These are phyloP conservation scores for Dendrobium chrysotoxum DNA, from an alignment of 106 monocot genomes.

Conservation along the genomic window DNA sequence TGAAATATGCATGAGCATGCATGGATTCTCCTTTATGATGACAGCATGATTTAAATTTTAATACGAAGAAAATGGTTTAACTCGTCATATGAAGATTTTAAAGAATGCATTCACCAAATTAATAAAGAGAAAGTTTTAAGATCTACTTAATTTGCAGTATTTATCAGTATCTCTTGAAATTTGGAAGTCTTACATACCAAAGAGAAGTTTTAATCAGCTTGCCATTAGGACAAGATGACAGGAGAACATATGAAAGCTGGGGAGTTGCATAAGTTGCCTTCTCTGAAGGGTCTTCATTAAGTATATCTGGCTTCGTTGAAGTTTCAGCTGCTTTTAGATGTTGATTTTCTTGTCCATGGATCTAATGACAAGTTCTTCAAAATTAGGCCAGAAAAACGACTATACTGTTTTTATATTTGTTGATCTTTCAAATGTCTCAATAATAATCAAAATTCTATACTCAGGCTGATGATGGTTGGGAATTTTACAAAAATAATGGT, in stretches of 20 bases:
- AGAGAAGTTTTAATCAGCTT: not conserved
- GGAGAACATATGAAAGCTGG: not conserved
- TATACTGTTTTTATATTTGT: not conserved
- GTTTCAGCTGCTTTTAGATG: not conserved
- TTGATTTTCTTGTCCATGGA: not conserved
- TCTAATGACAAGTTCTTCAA: not conserved
- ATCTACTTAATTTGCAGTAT: not conserved
- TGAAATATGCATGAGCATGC: no score
- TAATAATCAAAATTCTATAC: not conserved
- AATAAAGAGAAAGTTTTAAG: not conserved
- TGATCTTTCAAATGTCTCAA: not conserved
- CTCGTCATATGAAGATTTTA: not conserved
- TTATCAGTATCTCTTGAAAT: not conserved
- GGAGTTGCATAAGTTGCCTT: not conserved
- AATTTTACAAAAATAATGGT: not conserved
- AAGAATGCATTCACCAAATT: not conserved
- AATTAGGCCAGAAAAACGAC: slow-evolving; percentile 1
- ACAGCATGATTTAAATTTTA: not conserved
- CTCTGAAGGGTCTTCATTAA: not conserved
- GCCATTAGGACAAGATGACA: not conserved
- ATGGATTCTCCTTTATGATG: no score
- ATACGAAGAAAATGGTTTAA: not conserved
- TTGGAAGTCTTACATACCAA: not conserved
- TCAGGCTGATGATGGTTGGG: not conserved
- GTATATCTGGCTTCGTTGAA: not conserved